These are phyloP conservation scores for Xerocomus amazonicus DNA, from an alignment of 1,284 basidiomycete genomes.

Conservation along the genomic window DNA sequence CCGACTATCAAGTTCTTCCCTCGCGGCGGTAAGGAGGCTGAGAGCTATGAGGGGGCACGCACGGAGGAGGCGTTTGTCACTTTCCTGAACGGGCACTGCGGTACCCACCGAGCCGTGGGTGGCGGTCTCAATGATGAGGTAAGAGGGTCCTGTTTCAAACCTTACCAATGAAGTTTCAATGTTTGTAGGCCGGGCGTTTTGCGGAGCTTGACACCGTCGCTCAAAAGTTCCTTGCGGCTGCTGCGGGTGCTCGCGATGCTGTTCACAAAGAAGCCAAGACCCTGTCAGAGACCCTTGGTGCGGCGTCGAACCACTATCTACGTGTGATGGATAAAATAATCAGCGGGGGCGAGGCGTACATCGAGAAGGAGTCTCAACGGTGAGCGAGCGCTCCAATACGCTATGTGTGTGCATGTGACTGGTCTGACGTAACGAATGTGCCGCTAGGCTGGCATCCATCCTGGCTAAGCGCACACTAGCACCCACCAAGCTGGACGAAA, in stretches of 20 bases:
- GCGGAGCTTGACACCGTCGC: conserved; percentile 79
- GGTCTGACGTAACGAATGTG: conserved; percentile 13
- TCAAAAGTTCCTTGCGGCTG: conserved; percentile 68
- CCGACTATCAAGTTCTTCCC: conserved; percentile 97
- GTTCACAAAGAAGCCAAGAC: conserved; percentile 61
- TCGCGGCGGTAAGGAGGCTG: conserved; percentile 58
- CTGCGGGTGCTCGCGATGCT: conserved; percentile 51
- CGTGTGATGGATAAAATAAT: conserved; percentile 89
- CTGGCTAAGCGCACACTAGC: conserved; percentile 73
- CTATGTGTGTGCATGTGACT: neutral
- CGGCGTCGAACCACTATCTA: conserved; percentile 77
- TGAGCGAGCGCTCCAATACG: conserved; percentile 35
- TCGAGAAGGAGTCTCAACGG: conserved; percentile 86
- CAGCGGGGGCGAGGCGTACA: conserved; percentile 70
- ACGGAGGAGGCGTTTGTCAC: conserved; percentile 66
- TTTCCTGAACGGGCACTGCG: conserved; percentile 86
- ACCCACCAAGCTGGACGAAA: conserved; percentile 84
- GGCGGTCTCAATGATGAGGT: conserved; percentile 78
- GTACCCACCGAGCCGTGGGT: conserved; percentile 77
- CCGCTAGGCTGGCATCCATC: conserved; percentile 58
- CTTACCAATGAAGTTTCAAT: neutral
- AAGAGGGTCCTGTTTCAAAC: conserved; percentile 19
- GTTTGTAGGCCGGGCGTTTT: conserved; percentile 72
- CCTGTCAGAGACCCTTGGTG: conserved; percentile 45
- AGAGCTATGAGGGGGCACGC: conserved; percentile 67